phyloP scores from a whole-genome alignment of 495 filamentous ascomycete species.

The Trichocladium uniseriatum region DNA sequence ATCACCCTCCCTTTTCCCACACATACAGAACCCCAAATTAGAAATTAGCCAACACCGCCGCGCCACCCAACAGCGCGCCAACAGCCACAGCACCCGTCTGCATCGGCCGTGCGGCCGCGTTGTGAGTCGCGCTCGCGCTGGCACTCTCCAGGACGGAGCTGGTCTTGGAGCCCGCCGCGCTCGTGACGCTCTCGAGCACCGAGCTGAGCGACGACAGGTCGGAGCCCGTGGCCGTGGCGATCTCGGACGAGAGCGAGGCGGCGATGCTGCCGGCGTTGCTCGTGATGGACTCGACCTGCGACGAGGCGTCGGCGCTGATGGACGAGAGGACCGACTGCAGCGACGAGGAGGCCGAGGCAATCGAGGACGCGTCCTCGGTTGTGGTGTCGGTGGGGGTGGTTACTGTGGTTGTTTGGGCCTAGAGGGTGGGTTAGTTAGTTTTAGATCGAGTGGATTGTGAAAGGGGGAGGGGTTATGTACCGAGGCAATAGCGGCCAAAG shows the following conservation, averaged over 20 bases:
- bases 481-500: constrained; percentile 18
- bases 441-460: not conserved
- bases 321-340: constrained; percentile 15
- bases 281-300: constrained; percentile 14
- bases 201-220: constrained; percentile 17
- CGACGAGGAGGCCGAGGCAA: constrained; percentile 17
- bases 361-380: not conserved
- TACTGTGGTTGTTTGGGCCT: constrained; percentile 18
- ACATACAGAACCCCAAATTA: constrained; percentile 6
- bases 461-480: constrained; percentile 10
- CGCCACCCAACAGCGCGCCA: constrained; percentile 31
- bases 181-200: constrained; percentile 11
- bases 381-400: constrained; percentile 4
- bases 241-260: constrained; percentile 13
- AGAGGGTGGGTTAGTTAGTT: constrained; percentile 1
- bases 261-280: constrained; percentile 11
- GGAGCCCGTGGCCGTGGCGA: constrained; percentile 22
- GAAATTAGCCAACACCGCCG: constrained; percentile 22
- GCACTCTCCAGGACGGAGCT: not conserved
- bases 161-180: constrained; percentile 8
- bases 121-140: not conserved
- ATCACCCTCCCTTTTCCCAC: too few relatives aligned
- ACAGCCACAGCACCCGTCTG: constrained; percentile 30
- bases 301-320: constrained; percentile 9
- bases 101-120: constrained; percentile 4